Conservation (phyloP, 345 rosid species). For the Angophora floribunda region DNA sequence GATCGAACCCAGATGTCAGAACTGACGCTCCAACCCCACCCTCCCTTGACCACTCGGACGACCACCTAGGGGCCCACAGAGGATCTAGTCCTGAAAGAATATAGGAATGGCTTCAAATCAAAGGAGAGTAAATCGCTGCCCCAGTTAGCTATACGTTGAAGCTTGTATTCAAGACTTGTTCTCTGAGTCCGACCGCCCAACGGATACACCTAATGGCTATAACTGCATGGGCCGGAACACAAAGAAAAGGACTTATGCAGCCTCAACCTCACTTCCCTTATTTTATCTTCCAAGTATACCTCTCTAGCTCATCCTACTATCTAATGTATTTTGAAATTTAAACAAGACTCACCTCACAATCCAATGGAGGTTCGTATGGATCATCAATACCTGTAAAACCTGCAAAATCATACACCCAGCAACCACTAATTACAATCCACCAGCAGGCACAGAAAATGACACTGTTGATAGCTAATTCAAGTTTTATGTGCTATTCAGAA, state of each 20-base stretch:
- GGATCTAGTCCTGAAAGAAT: neutral
- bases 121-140: neutral
- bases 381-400: slow-evolving; percentile 80
- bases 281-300: neutral
- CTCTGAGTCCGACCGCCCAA: neutral
- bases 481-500: neutral
- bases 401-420: slow-evolving; percentile 3
- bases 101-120: neutral
- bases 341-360: slow-evolving; percentile 41
- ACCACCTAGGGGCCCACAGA: neutral
- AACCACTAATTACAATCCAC: neutral
- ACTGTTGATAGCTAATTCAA: neutral
- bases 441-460: neutral
- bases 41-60: neutral
- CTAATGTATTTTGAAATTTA: neutral
- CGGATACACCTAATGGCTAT: neutral
- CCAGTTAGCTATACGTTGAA: neutral
- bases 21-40: neutral
- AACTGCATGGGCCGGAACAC: neutral
- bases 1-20: neutral
- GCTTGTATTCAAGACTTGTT: neutral
- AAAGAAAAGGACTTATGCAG: neutral
- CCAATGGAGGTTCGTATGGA: slow-evolving; percentile 61
- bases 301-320: neutral
- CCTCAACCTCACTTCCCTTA: neutral